Conservation (phyloP, 1,284 basidiomycete genomes). For the Albatrellus sp. region DNA sequence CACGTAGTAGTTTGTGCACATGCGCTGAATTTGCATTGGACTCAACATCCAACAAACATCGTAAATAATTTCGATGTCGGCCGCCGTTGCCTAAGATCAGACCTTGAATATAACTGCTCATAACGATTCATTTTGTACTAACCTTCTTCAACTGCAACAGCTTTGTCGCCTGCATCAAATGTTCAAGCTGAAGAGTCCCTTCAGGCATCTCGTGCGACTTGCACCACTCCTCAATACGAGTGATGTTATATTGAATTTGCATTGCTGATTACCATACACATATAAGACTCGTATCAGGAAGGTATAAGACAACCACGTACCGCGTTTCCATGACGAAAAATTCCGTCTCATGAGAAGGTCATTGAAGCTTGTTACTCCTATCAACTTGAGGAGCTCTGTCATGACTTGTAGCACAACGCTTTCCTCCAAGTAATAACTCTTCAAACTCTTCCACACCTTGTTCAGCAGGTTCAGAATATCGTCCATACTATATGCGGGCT, state of each 20-base stretch:
- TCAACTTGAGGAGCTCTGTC: conserved; percentile 91
- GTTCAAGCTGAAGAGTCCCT: conserved; percentile 93
- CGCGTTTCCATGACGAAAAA: conserved; percentile 99
- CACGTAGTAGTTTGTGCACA: conserved; percentile 97
- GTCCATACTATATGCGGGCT: conserved; percentile 96
- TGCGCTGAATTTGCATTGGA: conserved; percentile 97
- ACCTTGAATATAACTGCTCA: conserved; percentile 6
- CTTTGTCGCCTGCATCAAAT: conserved; percentile 99
- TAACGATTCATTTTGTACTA: not conserved
- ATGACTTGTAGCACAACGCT: conserved; percentile 95
- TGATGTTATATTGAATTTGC: conserved; percentile 99
- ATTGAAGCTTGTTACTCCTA: conserved; percentile 97
- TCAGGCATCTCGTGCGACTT: conserved; percentile 99
- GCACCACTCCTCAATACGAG: conserved; percentile 96
- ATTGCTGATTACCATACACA: conserved; percentile 50
- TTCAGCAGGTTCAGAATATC: conserved; percentile 95
- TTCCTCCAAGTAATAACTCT: conserved; percentile 99
- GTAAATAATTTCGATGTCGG: conserved; percentile 97
- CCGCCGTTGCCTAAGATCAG: conserved; percentile 60
- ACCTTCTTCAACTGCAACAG: conserved; percentile 97
- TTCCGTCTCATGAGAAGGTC: conserved; percentile 97
- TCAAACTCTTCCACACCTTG: conserved; percentile 97
- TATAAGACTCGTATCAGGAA: conserved; percentile 1
- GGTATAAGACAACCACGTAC: conserved; percentile 27
- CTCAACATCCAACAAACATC: conserved; percentile 99